Conservation (phyloP, 208 protist species). For the Plasmodiophora brassicae region DNA sequence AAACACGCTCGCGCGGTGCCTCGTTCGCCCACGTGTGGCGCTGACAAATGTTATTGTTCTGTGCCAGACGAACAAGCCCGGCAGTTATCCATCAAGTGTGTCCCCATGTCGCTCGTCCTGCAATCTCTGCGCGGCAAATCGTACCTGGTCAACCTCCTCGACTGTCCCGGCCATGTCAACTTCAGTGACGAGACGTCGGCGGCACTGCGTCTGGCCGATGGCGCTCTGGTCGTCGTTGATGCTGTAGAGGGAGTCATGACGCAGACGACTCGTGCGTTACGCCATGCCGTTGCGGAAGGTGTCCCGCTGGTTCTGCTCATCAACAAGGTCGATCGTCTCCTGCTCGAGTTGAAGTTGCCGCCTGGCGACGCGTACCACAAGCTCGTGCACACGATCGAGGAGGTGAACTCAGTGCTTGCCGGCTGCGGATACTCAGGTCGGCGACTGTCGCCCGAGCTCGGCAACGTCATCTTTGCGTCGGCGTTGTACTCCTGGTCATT, state of each 20-base stretch:
- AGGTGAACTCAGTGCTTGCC: constrained; percentile 83
- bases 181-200: constrained; percentile 87
- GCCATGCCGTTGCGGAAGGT: neutral
- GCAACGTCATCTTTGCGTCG: constrained; percentile 46
- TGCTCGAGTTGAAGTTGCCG: constrained; percentile 96
- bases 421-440: constrained; percentile 29
- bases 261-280: constrained; percentile 8
- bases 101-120: constrained; percentile 52
- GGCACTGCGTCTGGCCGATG: constrained; percentile 86
- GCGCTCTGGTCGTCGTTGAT: constrained; percentile 91
- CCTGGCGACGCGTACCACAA: constrained; percentile 96
- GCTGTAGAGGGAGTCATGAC: constrained; percentile 85
- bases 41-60: neutral
- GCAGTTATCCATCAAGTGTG: constrained; percentile 45
- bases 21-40: neutral
- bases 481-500: constrained; percentile 36
- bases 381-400: constrained; percentile 85
- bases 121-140: constrained; percentile 57
- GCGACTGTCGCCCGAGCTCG: constrained; percentile 40
- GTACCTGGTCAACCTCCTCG: constrained; percentile 89
- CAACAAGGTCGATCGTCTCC: constrained; percentile 85
- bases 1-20: neutral
- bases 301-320: constrained; percentile 41
- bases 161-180: constrained; percentile 96
- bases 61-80: constrained; percentile 48